A percentile compares a stretch with the other conserved stretches of the same genome.
phyloP scores from a whole-genome alignment of 345 rosid species.

The Viola odorata region DNA sequence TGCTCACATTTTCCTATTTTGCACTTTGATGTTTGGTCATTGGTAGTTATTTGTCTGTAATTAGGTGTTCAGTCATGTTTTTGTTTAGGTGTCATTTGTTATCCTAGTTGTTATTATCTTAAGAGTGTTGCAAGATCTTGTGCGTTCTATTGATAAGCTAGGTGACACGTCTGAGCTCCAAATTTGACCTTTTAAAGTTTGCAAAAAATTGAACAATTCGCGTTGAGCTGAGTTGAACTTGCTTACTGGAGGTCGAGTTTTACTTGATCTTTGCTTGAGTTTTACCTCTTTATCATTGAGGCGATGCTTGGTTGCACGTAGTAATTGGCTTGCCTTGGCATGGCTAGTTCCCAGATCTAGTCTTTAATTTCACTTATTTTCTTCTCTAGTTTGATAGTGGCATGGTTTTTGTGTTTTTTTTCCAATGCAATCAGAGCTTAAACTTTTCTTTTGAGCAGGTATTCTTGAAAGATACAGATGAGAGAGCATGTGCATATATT shows the following conservation, averaged over 20 bases:
- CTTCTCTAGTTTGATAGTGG: no score
- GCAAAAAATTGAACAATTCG: neutral
- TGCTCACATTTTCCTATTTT: no score
- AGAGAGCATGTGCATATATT: slow-evolving; percentile 98
- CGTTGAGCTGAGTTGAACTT: neutral
- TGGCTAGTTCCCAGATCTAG: no score
- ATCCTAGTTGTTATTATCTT: no score
- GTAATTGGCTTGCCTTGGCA: neutral
- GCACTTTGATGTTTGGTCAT: no score
- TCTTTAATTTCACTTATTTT: no score
- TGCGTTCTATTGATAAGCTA: neutral
- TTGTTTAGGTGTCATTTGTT: no score
- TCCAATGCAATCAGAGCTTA: neutral
- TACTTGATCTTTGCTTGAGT: neutral
- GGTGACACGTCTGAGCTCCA: neutral
- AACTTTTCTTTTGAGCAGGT: slow-evolving; percentile 46
- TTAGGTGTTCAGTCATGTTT: no score
- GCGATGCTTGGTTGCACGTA: slow-evolving; percentile 1
- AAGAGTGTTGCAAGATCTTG: no score
- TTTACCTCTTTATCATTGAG: neutral
- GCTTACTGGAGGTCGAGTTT: neutral
- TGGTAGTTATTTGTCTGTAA: no score
- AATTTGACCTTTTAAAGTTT: neutral
- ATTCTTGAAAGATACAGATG: slow-evolving; percentile 95
- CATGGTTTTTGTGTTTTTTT: no score